Evolutionary conservation across 1,139 yeast genomes (phyloP), one percentile per base, ranked within the genome.

Genomic region (Magnusiomyces paraingens): DNA sequence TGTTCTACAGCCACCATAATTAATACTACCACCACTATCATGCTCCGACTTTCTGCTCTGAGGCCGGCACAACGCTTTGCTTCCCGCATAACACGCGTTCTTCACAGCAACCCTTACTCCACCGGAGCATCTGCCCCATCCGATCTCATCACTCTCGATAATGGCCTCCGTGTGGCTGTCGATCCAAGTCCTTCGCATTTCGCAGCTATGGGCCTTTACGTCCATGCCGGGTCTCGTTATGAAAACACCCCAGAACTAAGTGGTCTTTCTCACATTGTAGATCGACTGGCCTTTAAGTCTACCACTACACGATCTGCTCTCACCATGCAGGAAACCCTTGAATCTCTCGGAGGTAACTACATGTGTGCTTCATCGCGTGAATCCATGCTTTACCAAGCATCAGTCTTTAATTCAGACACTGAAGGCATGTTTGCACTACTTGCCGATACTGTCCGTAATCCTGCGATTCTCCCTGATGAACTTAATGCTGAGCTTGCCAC

Each of bases 361-460:
- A 91, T 89, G 82, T 87, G 96, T 66, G 85, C 96, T 1, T 88
- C 96, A 1, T 88, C 95, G 32, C 78, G 99, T 65, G 99, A 93
- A 67, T 81, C 94, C 3, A 79, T 93, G 74, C 82, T 93, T 73
- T 93, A 93, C 69, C 98, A 93, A 69, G 95, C 97, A 1, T 84
- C 96, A 1, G 96, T 90, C 1, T 93, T 93, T 75, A 90, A 91
- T 67, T 71, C 79, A 53, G 96, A 91, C 66, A 83, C 86, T n/a
- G 94, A 83, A 47, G 74, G 76, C 60, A 90, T 94, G 96, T 81
- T 88, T 61, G 80, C 79, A 47, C 74, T 89, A 52, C 75, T 93
- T 62, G 74, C 89, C n/a, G 94, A 90, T 62, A 88, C 97, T 0
- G 84, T 91, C 10, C 73, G 84, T 21, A 74, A 74, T 55, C 99